phyloP scores from a whole-genome alignment of 1,284 basidiomycete genomes.

The Pascua guehoae region DNA sequence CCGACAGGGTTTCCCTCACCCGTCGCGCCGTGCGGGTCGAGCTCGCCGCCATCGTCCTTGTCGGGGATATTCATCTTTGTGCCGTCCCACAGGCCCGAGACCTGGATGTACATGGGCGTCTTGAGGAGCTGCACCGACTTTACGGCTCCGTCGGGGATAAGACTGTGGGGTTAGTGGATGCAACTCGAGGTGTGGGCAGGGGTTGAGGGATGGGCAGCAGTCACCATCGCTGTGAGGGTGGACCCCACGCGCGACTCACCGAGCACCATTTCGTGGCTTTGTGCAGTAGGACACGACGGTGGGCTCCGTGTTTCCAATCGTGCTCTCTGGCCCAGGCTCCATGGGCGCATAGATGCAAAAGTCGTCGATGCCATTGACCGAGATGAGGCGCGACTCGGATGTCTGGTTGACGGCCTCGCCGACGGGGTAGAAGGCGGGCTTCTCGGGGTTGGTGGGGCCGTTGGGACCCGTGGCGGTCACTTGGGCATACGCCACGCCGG shows the following conservation, averaged over 20 bases:
- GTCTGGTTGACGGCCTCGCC: slow-evolving; percentile 45
- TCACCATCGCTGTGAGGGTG: neutral
- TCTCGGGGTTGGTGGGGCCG: slow-evolving; percentile 46
- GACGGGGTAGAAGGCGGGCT: slow-evolving; percentile 28
- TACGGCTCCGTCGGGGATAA: slow-evolving; percentile 47
- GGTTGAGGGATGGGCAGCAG: neutral
- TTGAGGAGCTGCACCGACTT: slow-evolving; percentile 43
- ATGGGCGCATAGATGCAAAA: slow-evolving; percentile 47
- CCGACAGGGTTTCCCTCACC: slow-evolving; percentile 55
- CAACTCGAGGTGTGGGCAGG: too few relatives aligned
- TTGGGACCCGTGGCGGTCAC: slow-evolving; percentile 43
- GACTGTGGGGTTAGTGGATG: slow-evolving; percentile 13
- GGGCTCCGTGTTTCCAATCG: slow-evolving; percentile 44
- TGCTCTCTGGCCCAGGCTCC: slow-evolving; percentile 22
- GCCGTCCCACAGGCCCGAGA: slow-evolving; percentile 51
- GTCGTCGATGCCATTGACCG: slow-evolving; percentile 46
- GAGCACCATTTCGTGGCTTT: slow-evolving; percentile 36
- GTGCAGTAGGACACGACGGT: slow-evolving; percentile 43
- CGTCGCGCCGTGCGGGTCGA: slow-evolving; percentile 53
- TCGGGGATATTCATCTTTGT: slow-evolving; percentile 45
- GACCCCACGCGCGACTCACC: slow-evolving; percentile 21
- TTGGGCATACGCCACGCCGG: slow-evolving; percentile 18
- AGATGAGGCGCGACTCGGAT: slow-evolving; percentile 41
- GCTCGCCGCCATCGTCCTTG: slow-evolving; percentile 53
- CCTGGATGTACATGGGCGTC: slow-evolving; percentile 50